Evolutionary conservation across 2,329 filamentous ascomycete genomes (phyloP).

Genomic region (Nemania sp.): DNA sequence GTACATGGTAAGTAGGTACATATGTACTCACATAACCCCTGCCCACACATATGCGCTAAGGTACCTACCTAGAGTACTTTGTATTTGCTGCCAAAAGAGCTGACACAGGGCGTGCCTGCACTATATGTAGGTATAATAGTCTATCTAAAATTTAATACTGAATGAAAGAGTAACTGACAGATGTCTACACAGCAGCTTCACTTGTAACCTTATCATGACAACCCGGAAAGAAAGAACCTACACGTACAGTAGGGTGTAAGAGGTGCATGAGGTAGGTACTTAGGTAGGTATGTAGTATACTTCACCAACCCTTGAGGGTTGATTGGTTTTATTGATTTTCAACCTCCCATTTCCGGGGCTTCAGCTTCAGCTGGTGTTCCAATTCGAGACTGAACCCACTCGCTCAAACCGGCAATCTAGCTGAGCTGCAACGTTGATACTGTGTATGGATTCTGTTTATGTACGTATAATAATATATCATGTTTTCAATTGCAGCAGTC

Average conservation of each 20-base stretch:
- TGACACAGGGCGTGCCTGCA: not conserved
- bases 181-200: too few species aligned
- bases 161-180: too few species aligned
- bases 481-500: too few species aligned
- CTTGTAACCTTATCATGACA: not conserved
- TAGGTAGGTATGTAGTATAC: not conserved
- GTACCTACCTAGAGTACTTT: too few species aligned
- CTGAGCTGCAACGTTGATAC: not conserved
- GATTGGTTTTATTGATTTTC: not conserved
- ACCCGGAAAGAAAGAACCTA: not conserved
- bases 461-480: too few species aligned
- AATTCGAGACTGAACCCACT: not conserved
- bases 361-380: conserved; percentile 12
- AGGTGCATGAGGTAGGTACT: too few species aligned
- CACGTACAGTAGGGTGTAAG: too few species aligned
- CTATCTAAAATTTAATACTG: too few species aligned
- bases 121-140: too few species aligned
- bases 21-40: too few species aligned
- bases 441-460: not conserved
- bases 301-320: not conserved
- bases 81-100: not conserved
- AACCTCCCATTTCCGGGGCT: not conserved
- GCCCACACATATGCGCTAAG: too few species aligned
- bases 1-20: too few species aligned
- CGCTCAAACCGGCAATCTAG: not conserved